Conservation (phyloP, 805 yeast genomes). For the Zygotorulaspora danielsina region DNA sequence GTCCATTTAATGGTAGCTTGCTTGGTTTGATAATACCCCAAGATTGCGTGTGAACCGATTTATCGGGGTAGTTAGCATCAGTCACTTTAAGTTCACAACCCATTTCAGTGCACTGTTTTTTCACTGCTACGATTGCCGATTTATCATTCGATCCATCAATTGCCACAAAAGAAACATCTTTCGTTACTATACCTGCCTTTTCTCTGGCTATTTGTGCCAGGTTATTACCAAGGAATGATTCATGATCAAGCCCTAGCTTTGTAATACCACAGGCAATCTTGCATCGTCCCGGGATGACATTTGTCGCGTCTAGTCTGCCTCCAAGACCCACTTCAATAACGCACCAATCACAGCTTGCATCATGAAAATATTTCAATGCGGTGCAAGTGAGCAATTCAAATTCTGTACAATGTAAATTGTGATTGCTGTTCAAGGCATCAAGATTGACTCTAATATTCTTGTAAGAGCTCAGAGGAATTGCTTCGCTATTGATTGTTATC, state of each 20-base stretch:
- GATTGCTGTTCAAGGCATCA: constrained; percentile 36
- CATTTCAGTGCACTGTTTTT: constrained; percentile 34
- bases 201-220: constrained; percentile 63
- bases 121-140: constrained; percentile 47
- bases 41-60: constrained; percentile 24
- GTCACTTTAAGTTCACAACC: constrained; percentile 33
- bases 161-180: constrained; percentile 52
- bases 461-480: constrained; percentile 49
- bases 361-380: constrained; percentile 71
- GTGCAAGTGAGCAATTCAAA: constrained; percentile 83
- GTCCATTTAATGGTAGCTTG: constrained; percentile 60
- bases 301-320: constrained; percentile 85
- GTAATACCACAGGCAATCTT: constrained; percentile 70
- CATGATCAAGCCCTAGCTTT: constrained; percentile 85
- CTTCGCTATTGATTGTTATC: constrained; percentile 57
- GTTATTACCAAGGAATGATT: constrained; percentile 64
- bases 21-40: constrained; percentile 33
- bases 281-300: constrained; percentile 49
- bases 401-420: constrained; percentile 68
- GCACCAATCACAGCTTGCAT: constrained; percentile 61
- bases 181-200: constrained; percentile 76
- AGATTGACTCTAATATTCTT: constrained; percentile 43
- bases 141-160: constrained; percentile 64
- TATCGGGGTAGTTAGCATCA: constrained; percentile 10
- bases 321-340: constrained; percentile 95